Percentiles rank a stretch among this genome's conserved stretches.
Conservation (phyloP, 345 rosid species). For the Gossypium herbaceum region DNA sequence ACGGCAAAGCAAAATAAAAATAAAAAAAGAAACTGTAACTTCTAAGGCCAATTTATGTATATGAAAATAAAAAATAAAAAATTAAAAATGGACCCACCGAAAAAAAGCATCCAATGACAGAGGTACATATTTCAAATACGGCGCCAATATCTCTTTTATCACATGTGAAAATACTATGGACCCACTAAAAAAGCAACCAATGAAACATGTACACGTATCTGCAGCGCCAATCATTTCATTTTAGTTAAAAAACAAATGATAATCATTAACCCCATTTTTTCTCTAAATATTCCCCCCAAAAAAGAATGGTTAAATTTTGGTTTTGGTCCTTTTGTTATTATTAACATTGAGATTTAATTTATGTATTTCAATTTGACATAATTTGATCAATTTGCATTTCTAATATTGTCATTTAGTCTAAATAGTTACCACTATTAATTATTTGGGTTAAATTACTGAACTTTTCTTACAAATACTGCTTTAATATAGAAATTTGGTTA, state of each 20-base stretch:
- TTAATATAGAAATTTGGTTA: too few relatives aligned
- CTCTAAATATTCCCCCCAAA: not conserved
- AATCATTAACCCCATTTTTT: not conserved
- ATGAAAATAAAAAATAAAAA: not conserved
- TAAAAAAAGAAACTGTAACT: conserved; percentile 1
- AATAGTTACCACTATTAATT: too few relatives aligned
- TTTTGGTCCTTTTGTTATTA: not conserved
- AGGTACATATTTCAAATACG: not conserved
- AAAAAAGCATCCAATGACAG: conserved; percentile 19
- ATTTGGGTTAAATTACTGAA: not conserved
- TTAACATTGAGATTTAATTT: not conserved
- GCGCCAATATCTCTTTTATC: not conserved
- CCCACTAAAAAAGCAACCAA: conserved; percentile 15
- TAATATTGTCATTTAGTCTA: not conserved
- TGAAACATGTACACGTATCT: conserved; percentile 14
- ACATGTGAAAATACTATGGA: too few relatives aligned
- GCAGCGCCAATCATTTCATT: not conserved
- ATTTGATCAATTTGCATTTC: too few relatives aligned
- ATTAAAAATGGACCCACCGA: not conserved
- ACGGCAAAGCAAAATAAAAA: conserved; percentile 28
- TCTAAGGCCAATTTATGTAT: conserved; percentile 16
- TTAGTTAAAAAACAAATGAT: conserved; percentile 19
- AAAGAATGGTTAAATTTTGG: not conserved
- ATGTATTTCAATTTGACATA: not conserved
- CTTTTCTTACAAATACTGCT: too few relatives aligned